Evolutionary conservation across 345 rosid genomes (phyloP).

Genomic region (Salix koriyanagi): DNA sequence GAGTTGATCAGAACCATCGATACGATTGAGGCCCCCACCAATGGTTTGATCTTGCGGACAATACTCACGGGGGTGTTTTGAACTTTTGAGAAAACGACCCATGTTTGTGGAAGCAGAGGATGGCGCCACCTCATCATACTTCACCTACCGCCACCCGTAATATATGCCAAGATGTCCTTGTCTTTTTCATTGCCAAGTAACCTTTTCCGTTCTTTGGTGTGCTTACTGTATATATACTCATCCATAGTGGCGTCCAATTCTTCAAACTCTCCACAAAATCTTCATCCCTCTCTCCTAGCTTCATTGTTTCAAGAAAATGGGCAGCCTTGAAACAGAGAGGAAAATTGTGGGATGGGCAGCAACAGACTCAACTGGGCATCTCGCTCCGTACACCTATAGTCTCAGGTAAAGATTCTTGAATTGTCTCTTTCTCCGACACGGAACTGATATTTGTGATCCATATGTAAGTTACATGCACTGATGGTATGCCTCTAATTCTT

Average conservation of each 20-base stretch:
- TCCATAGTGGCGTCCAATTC: no score
- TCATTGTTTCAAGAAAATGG: slow-evolving; percentile 8
- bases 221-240: no score
- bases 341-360: slow-evolving; percentile 54
- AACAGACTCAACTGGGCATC: slow-evolving; percentile 42
- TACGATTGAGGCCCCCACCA: background rate
- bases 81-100: background rate
- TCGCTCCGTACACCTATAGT: slow-evolving; percentile 47
- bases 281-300: no score
- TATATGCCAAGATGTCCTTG: background rate
- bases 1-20: background rate
- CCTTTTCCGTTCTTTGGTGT: background rate
- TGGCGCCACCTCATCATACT: background rate
- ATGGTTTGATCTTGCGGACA: background rate
- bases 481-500: background rate
- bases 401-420: slow-evolving; percentile 30
- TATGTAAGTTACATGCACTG: background rate
- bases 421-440: background rate
- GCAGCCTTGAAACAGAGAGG: slow-evolving; percentile 28
- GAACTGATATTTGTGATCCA: background rate
- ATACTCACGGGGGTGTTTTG: background rate
- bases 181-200: background rate
- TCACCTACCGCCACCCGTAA: background rate
- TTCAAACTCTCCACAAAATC: background rate
- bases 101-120: background rate